Evolutionary conservation across 495 filamentous ascomycete genomes (phyloP).

Genomic region (Jackrogersella minutella): DNA sequence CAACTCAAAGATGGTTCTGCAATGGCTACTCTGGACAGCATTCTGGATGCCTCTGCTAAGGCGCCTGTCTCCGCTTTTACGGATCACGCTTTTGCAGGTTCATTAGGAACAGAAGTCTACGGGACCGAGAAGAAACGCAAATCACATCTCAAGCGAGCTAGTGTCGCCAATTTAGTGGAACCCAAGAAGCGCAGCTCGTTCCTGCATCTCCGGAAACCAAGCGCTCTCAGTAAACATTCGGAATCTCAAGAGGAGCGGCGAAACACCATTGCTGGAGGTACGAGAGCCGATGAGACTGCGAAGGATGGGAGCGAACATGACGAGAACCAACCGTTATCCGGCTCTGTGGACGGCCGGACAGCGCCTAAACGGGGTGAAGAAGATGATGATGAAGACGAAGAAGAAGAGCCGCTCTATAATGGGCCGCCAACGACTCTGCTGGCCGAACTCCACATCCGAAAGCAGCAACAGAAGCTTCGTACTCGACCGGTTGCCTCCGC

Average conservation of each 20-base stretch:
- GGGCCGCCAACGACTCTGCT: conserved; percentile 88
- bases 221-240: conserved; percentile 41
- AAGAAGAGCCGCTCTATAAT: conserved; percentile 57
- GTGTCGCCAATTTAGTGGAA: conserved; percentile 34
- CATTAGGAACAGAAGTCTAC: conserved; percentile 72
- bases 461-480: conserved; percentile 80
- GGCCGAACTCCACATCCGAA: conserved; percentile 89
- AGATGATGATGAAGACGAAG: conserved; percentile 51
- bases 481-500: conserved; percentile 71
- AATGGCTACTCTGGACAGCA: conserved; percentile 87
- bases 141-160: conserved; percentile 41
- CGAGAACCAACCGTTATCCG: conserved; percentile 35
- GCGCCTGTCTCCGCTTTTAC: conserved; percentile 96
- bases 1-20: conserved; percentile 82
- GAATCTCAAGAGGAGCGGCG: conserved; percentile 32
- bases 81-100: conserved; percentile 86
- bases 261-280: conserved; percentile 26
- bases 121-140: conserved; percentile 57
- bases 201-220: conserved; percentile 46
- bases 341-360: conserved; percentile 45
- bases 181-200: conserved; percentile 50
- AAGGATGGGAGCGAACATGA: conserved; percentile 45
- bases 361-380: conserved; percentile 52
- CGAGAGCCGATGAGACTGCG: conserved; percentile 15
- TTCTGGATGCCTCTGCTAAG: conserved; percentile 90